A percentile compares a stretch with the other conserved stretches of the same genome.
Evolutionary conservation across 495 filamentous ascomycete genomes (phyloP).

Genomic region (Bathelium albidoporum): DNA sequence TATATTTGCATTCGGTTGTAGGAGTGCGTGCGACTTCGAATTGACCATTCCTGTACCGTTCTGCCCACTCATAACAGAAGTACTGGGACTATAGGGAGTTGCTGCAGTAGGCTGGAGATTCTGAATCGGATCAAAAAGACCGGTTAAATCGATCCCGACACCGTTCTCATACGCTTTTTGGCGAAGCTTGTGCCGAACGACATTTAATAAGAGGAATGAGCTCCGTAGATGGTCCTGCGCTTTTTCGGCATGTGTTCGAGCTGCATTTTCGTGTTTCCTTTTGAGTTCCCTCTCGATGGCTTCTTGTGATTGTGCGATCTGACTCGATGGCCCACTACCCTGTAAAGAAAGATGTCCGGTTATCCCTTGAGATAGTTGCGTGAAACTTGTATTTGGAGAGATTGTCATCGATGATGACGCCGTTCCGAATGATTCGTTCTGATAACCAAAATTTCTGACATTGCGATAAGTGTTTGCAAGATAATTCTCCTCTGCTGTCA

Average conservation of each 20-base stretch:
- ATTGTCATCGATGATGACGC: conserved; percentile 20
- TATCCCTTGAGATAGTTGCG: conserved; percentile 28
- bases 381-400: conserved; percentile 36
- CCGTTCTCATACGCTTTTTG: conserved; percentile 43
- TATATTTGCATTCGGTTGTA: conserved; percentile 54
- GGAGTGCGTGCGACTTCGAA: conserved; percentile 51
- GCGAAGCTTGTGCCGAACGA: conserved; percentile 35
- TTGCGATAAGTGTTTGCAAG: conserved; percentile 48
- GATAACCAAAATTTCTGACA: conserved; percentile 19
- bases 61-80: conserved; percentile 33
- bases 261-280: conserved; percentile 41
- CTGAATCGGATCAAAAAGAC: conserved; percentile 38
- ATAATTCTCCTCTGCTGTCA: conserved; percentile 70
- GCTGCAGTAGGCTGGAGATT: background rate
- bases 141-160: conserved; percentile 54
- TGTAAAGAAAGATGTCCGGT: conserved; percentile 37
- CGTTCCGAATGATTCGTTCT: conserved; percentile 27
- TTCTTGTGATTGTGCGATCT: conserved; percentile 35
- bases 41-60: conserved; percentile 45
- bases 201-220: conserved; percentile 44
- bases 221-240: conserved; percentile 47
- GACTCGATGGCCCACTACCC: conserved; percentile 49
- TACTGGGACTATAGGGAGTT: conserved; percentile 9
- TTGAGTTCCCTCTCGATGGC: conserved; percentile 37
- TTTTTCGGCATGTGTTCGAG: conserved; percentile 39